These are phyloP conservation scores for Phaeosphaeria sp. DNA, from an alignment of 2,329 filamentous ascomycete genomes.

Conservation along the genomic window DNA sequence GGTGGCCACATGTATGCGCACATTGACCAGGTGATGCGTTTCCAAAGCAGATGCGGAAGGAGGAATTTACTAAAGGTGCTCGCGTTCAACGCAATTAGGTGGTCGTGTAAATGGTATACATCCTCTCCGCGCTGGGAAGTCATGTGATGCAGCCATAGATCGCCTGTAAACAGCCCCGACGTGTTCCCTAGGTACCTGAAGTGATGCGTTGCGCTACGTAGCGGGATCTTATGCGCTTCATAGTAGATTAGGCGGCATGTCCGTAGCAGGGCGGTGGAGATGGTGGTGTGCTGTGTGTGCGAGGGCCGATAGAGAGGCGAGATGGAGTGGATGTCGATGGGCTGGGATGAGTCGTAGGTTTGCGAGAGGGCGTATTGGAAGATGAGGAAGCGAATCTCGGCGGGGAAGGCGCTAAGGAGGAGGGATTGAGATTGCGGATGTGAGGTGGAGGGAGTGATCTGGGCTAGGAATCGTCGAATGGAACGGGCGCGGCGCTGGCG, in stretches of 20 bases:
- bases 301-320: conserved; percentile 23
- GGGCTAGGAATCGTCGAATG: conserved; percentile 20
- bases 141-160: conserved; percentile 17
- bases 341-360: conserved; percentile 6
- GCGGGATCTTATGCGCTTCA: conserved; percentile 47
- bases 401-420: conserved; percentile 29
- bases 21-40: conserved; percentile 32
- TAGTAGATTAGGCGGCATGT: conserved; percentile 50
- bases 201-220: conserved; percentile 37
- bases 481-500: conserved; percentile 21
- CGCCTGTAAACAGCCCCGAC: conserved; percentile 7
- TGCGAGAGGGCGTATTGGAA: conserved; percentile 24
- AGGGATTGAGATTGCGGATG: conserved; percentile 26
- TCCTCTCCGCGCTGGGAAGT: conserved; percentile 26
- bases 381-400: conserved; percentile 28
- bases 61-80: conserved; percentile 17
- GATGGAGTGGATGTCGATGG: conserved; percentile 12
- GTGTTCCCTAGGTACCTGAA: conserved; percentile 10
- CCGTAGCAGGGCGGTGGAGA: conserved; percentile 40
- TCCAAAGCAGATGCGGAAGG: conserved; percentile 22
- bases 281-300: conserved; percentile 38
- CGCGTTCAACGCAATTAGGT: conserved; percentile 3
- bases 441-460: conserved; percentile 24
- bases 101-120: conserved; percentile 31
- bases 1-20: conserved; percentile 17